Conservation (phyloP, 768 basidiomycete genomes). For the Pleurotus cornucopiae region DNA sequence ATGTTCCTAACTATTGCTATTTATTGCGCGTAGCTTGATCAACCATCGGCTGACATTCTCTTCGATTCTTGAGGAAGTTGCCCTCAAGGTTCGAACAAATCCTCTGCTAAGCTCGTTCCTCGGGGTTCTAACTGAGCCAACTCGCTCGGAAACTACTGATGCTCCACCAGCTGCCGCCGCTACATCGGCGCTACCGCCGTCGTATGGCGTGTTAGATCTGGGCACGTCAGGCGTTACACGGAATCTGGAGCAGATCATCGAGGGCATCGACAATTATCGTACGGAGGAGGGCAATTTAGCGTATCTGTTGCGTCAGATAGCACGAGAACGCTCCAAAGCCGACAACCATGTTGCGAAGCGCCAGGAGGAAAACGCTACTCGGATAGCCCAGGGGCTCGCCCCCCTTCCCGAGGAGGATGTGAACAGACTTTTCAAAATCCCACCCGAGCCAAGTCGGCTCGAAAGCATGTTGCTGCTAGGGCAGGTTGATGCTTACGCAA, state of each 20-base stretch:
- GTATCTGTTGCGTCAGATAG: slow-evolving; percentile 84
- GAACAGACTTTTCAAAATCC: slow-evolving; percentile 80
- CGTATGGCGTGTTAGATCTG: slow-evolving; percentile 68
- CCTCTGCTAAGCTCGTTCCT: slow-evolving; percentile 78
- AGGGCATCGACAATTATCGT: slow-evolving; percentile 80
- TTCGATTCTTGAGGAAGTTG: slow-evolving; percentile 81
- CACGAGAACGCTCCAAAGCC: slow-evolving; percentile 75
- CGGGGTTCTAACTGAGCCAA: slow-evolving; percentile 50
- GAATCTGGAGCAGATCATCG: slow-evolving; percentile 81
- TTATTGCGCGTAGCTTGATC: slow-evolving; percentile 51
- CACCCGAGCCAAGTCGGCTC: slow-evolving; percentile 81
- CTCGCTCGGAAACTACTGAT: slow-evolving; percentile 32
- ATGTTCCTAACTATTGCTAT: slow-evolving; percentile 16
- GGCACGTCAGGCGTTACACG: slow-evolving; percentile 65
- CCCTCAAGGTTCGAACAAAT: slow-evolving; percentile 80
- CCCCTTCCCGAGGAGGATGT: slow-evolving; percentile 89
- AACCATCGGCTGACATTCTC: slow-evolving; percentile 81
- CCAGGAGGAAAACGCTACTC: slow-evolving; percentile 80
- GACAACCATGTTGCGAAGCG: slow-evolving; percentile 80
- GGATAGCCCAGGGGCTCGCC: slow-evolving; percentile 77
- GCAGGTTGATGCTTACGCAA: slow-evolving; percentile 83
- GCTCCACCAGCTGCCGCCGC: slow-evolving; percentile 33
- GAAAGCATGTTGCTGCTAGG: slow-evolving; percentile 85
- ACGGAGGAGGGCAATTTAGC: slow-evolving; percentile 92
- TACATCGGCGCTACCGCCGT: slow-evolving; percentile 45